phyloP scores from a whole-genome alignment of 2,329 filamentous ascomycete species.

The Xylariaceae sp. region DNA sequence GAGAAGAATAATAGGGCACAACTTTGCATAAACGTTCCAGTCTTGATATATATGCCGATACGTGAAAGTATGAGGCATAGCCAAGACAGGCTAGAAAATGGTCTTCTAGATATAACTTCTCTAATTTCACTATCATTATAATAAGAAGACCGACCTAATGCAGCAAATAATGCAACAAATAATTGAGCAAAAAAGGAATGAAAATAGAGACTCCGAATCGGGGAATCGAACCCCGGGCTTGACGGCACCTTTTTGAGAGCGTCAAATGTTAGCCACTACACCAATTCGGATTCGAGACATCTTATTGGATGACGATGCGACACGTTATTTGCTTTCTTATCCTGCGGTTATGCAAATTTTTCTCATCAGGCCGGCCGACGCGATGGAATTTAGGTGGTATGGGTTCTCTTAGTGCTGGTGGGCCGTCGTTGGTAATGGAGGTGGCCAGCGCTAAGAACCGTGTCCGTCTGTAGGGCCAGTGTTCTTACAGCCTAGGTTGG shows the following conservation, averaged over 20 bases:
- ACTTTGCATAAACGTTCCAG: too few relatives aligned
- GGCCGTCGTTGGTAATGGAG: too few relatives aligned
- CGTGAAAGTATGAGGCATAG: too few relatives aligned
- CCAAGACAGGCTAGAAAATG: too few relatives aligned
- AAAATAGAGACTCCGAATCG: conserved; percentile 35
- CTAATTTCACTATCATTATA: too few relatives aligned
- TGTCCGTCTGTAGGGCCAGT: too few relatives aligned
- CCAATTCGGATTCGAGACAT: conserved; percentile 44
- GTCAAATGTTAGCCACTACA: conserved; percentile 45
- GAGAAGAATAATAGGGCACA: background rate
- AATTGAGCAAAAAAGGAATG: conserved; percentile 5
- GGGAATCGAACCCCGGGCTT: conserved; percentile 43
- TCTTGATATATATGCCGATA: too few relatives aligned
- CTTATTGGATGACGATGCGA: background rate
- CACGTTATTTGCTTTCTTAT: background rate
- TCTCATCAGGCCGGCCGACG: background rate
- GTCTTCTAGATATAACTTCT: too few relatives aligned
- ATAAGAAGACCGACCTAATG: too few relatives aligned
- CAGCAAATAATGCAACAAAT: too few relatives aligned
- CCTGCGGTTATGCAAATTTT: background rate
- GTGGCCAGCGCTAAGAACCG: too few relatives aligned
- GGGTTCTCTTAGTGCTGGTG: background rate
- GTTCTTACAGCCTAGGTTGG: too few relatives aligned
- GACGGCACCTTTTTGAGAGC: conserved; percentile 38
- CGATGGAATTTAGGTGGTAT: background rate